Evolutionary conservation across 2,329 filamentous ascomycete species (phyloP).

Genomic region (Achaetomium macrosporum): DNA sequence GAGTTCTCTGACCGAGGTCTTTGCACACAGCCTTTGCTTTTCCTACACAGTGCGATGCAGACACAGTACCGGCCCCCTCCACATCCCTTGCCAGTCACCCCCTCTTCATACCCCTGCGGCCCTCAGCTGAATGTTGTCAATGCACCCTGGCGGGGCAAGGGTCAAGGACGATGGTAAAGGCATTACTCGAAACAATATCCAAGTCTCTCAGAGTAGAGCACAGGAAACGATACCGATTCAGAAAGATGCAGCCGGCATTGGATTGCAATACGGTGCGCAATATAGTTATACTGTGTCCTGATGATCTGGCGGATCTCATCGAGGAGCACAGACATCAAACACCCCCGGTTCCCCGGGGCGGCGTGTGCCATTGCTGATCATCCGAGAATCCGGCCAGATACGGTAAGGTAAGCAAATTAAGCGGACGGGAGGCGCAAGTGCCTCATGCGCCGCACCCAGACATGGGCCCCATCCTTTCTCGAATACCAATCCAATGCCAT

Average conservation of each 20-base stretch:
- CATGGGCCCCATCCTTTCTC: neutral
- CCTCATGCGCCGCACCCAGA: constrained; percentile 13
- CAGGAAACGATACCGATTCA: no score
- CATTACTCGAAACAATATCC: neutral
- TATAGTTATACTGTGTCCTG: no score
- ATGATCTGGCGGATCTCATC: neutral
- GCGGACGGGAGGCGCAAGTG: constrained; percentile 21
- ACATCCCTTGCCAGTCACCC: no score
- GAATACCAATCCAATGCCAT: constrained; percentile 12
- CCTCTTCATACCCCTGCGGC: no score
- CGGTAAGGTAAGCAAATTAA: constrained; percentile 5
- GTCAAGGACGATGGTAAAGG: constrained; percentile 10
- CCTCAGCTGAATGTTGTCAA: no score
- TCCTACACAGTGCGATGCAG: constrained; percentile 3
- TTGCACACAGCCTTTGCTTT: neutral
- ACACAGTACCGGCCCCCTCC: no score
- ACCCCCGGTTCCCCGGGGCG: neutral
- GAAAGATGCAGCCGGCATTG: no score
- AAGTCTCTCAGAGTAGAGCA: no score
- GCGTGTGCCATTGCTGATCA: constrained; percentile 4
- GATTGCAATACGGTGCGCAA: no score
- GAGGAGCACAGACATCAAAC: neutral
- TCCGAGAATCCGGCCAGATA: neutral
- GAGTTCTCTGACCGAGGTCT: no score
- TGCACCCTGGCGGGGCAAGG: no score